Percentiles rank a stretch among this genome's conserved stretches.
Conservation (phyloP, 306 rosid genomes). For the Myrica gale region DNA sequence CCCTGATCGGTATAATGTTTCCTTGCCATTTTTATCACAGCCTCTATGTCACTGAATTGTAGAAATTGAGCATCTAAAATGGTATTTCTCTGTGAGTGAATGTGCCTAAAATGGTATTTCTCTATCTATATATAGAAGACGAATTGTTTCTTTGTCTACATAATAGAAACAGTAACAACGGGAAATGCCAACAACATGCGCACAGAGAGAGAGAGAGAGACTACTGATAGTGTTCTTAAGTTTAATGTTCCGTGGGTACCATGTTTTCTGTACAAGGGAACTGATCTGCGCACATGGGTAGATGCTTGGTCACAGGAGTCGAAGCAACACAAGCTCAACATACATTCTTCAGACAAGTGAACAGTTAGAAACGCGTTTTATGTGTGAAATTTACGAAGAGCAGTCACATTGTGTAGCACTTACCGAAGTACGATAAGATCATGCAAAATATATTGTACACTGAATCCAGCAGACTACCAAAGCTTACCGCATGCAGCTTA, state of each 20-base stretch:
- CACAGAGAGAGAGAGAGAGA: background rate
- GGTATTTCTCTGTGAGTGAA: background rate
- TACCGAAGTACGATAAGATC: no score
- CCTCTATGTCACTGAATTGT: background rate
- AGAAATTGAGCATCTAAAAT: background rate
- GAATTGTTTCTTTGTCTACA: background rate
- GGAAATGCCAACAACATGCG: background rate
- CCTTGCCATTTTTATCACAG: slow-evolving; percentile 9
- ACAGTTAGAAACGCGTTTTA: background rate
- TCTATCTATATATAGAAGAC: background rate
- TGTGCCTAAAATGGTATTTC: background rate
- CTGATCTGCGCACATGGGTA: background rate
- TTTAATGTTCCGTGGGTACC: background rate
- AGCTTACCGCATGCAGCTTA: background rate
- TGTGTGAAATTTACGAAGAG: background rate
- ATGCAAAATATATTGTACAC: no score
- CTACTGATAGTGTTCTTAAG: background rate
- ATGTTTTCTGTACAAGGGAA: background rate
- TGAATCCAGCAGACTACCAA: background rate
- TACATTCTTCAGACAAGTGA: background rate
- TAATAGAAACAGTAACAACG: background rate
- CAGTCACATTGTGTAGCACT: background rate
- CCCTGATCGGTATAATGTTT: slow-evolving; percentile 1
- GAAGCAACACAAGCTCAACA: background rate
- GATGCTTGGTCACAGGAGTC: background rate